Evolutionary conservation across 805 yeast genomes (phyloP).

Genomic region (Wickerhamomyces strasburgensis): DNA sequence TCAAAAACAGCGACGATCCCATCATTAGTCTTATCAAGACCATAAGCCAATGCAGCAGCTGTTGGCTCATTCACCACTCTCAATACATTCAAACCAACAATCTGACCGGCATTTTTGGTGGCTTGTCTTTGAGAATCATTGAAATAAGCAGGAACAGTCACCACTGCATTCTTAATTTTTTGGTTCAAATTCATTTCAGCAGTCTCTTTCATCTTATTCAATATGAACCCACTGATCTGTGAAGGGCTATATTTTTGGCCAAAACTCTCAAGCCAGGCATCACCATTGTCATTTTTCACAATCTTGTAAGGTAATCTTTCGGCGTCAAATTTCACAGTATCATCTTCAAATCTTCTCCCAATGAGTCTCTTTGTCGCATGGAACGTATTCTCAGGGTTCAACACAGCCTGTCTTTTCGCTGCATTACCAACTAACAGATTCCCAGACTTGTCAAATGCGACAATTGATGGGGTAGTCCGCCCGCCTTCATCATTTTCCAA

Average conservation of each 20-base stretch:
- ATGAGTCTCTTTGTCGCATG: conserved; percentile 79
- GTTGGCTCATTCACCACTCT: conserved; percentile 82
- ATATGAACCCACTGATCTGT: conserved; percentile 62
- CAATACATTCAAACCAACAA: conserved; percentile 71
- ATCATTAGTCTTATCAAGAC: conserved; percentile 50
- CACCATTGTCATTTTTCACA: conserved; percentile 53
- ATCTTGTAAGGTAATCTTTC: conserved; percentile 59
- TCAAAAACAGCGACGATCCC: conserved; percentile 51
- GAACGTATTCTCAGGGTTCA: conserved; percentile 73
- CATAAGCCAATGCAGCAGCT: conserved; percentile 82
- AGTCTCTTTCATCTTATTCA: conserved; percentile 58
- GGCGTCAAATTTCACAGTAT: conserved; percentile 66
- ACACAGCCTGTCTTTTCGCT: conserved; percentile 73
- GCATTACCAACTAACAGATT: conserved; percentile 55
- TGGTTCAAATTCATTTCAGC: conserved; percentile 56
- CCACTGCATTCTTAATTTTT: conserved; percentile 64
- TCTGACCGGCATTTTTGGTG: conserved; percentile 71
- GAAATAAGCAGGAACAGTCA: conserved; percentile 82
- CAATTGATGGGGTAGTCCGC: conserved; percentile 76
- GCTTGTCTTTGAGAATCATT: conserved; percentile 81
- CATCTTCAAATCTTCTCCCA: conserved; percentile 65
- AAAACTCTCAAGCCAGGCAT: conserved; percentile 53
- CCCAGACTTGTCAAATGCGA: conserved; percentile 51
- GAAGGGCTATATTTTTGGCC: conserved; percentile 56
- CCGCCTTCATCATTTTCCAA: conserved; percentile 76